These are phyloP conservation scores for Cercospora sp. DNA, from an alignment of 2,329 filamentous ascomycete species.

Conservation along the genomic window DNA sequence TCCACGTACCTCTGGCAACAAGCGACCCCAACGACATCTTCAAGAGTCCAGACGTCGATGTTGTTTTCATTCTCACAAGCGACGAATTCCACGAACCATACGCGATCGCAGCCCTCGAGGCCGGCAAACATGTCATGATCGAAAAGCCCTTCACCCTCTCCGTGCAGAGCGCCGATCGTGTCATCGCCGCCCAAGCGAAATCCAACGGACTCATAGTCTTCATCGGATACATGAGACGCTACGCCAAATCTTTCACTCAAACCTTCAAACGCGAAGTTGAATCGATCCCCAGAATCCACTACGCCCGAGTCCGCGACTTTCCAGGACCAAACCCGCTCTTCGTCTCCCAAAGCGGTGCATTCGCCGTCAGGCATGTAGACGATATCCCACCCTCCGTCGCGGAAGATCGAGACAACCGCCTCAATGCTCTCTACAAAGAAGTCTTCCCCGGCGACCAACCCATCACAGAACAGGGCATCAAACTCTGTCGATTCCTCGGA, in stretches of 20 bases:
- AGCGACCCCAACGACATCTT: conserved; percentile 47
- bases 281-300: conserved; percentile 54
- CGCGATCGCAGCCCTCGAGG: conserved; percentile 53
- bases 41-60: conserved; percentile 49
- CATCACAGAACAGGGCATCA: conserved; percentile 36
- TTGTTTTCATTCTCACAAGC: conserved; percentile 56
- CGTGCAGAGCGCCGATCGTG: conserved; percentile 47
- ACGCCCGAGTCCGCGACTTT: conserved; percentile 57
- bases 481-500: conserved; percentile 48
- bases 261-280: conserved; percentile 57
- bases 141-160: conserved; percentile 61
- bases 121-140: conserved; percentile 59
- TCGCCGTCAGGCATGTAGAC: conserved; percentile 49
- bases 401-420: conserved; percentile 25
- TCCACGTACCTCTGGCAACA: conserved; percentile 40
- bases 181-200: conserved; percentile 53
- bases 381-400: conserved; percentile 35
- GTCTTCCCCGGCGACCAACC: conserved; percentile 36
- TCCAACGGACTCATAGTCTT: conserved; percentile 52
- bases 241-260: conserved; percentile 57
- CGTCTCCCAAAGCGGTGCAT: conserved; percentile 53
- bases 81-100: conserved; percentile 59
- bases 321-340: conserved; percentile 57
- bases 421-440: conserved; percentile 38
- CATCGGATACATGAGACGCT: conserved; percentile 64